phyloP scores from a whole-genome alignment of 1,284 basidiomycete genomes.

The Ceratobasidium theobromae region DNA sequence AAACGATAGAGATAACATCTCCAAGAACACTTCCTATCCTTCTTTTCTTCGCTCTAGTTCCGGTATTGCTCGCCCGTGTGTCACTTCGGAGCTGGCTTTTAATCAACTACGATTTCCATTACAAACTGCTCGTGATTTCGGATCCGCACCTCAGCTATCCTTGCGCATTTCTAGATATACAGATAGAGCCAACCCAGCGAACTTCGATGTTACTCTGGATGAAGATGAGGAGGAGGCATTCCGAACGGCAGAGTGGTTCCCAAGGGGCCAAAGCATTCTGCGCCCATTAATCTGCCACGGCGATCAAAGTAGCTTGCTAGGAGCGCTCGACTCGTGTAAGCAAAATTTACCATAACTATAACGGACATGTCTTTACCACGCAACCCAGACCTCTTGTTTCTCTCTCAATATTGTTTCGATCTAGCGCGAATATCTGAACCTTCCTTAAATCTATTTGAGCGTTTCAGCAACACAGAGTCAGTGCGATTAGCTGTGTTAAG shows the following conservation, averaged over 20 bases:
- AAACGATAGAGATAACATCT: too few species aligned
- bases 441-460: background rate
- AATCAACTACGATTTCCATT: too few species aligned
- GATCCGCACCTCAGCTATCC: background rate
- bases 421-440: background rate
- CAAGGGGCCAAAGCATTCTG: background rate
- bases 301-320: background rate
- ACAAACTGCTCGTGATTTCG: too few species aligned
- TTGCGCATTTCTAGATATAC: too few species aligned
- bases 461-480: background rate
- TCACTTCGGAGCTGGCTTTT: too few species aligned
- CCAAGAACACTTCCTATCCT: too few species aligned
- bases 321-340: slow-evolving; percentile 3
- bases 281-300: background rate
- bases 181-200: background rate
- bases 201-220: background rate
- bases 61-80: too few species aligned
- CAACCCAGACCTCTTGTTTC: background rate
- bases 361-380: background rate
- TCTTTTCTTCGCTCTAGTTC: too few species aligned
- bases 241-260: background rate
- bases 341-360: background rate
- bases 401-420: slow-evolving; percentile 2
- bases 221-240: slow-evolving; percentile 18
- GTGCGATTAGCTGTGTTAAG: background rate